phyloP scores from a whole-genome alignment of 805 yeast species.

The Clavispora vitiphila region DNA sequence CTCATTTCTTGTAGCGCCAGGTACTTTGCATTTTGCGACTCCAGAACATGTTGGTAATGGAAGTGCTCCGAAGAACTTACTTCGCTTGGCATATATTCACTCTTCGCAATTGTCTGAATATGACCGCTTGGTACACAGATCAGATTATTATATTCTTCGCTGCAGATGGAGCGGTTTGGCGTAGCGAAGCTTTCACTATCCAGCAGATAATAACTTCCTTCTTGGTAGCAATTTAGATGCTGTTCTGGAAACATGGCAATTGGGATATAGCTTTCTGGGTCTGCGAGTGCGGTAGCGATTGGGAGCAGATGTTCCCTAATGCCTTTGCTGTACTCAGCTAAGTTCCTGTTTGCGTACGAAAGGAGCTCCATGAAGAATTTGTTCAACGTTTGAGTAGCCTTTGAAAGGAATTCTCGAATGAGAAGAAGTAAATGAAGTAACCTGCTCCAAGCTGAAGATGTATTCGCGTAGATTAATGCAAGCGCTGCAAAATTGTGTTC shows the following conservation, averaged over 20 bases:
- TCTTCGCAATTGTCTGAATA: neutral
- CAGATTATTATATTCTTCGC: neutral
- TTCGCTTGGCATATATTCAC: neutral
- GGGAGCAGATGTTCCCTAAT: neutral
- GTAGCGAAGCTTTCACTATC: neutral
- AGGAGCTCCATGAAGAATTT: neutral
- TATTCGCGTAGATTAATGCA: no score
- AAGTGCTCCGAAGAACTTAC: neutral
- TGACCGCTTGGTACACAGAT: neutral
- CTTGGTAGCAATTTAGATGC: neutral
- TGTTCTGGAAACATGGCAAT: neutral
- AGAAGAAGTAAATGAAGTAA: neutral
- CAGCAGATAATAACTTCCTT: neutral
- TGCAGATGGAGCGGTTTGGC: neutral
- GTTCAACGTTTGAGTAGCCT: neutral
- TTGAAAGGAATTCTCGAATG: neutral
- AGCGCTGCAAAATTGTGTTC: no score
- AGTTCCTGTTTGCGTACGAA: neutral
- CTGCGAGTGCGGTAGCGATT: neutral
- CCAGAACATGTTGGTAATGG: neutral
- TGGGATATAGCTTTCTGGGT: neutral
- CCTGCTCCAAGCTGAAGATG: neutral
- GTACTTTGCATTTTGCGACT: neutral
- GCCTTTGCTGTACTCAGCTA: neutral
- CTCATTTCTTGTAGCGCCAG: neutral